Evolutionary conservation across 495 filamentous ascomycete species (phyloP), one percentile per base, ranked within the genome.

Genomic region (Astrocystis sublimbata): DNA sequence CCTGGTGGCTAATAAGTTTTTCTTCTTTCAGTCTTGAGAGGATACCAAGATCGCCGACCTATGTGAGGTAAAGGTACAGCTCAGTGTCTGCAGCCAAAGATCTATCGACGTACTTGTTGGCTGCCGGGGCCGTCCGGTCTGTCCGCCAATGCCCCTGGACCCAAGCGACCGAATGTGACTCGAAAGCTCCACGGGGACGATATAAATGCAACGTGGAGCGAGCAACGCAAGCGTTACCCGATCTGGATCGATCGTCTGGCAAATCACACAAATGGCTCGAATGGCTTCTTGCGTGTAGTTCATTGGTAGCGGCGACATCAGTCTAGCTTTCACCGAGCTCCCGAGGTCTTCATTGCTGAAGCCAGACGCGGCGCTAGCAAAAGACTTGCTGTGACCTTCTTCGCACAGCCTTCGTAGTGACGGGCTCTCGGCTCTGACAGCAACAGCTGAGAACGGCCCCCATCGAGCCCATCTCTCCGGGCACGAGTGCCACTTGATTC

Each of bases 351-450:
- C 4, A 10, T 54, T 13, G 1, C 50, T 33, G 24, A 53, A 38
- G 33, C 19, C 15, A 8, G 4, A n/a, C 12, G 9, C 24, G 24
- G 26, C 13, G 19, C 46, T 17, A 28, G 5, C 51, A 12, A 38
- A 26, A 12, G 9, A 26, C 15, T 42, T 49, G 8, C 45, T 49
- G 28, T 8, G 26, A 49, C 19, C 13, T 31, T 3, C 23, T 12
- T 45, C 33, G 54, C 54, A 57, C 45, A 60, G 57, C 45, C 57
- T 41, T 35, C 23, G 13, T 59, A 12, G 30, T 17, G 54, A 43
- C 23, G 15, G n/a, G n/a, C n/a, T n/a, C n/a, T n/a, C n/a, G n/a
- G n/a, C n/a, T n/a, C n/a, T n/a, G n/a, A n/a, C n/a, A n/a, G 28
- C 21, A 21, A 23, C 24, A 28, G 43, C 56, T 1, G 41, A 36